Conservation (phyloP, 495 filamentous ascomycete species). For the Polyplosphaeria fusca region DNA sequence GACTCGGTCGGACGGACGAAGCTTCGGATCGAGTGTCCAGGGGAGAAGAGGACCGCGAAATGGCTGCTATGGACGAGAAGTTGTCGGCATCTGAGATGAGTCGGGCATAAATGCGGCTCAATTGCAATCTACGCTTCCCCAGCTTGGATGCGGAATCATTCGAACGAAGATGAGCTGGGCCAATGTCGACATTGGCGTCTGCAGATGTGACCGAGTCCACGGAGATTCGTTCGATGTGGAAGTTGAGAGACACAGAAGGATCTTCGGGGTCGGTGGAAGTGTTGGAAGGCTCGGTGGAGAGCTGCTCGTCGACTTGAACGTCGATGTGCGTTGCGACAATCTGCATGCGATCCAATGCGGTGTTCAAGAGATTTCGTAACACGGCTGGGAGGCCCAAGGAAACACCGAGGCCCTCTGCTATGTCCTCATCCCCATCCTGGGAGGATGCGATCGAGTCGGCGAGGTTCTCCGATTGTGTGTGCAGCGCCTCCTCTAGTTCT, state of each 20-base stretch:
- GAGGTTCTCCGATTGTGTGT: slow-evolving; percentile 63
- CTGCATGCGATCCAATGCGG: slow-evolving; percentile 75
- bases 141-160: neutral
- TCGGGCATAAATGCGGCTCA: slow-evolving; percentile 30
- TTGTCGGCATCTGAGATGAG: slow-evolving; percentile 31
- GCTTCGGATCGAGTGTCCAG: slow-evolving; percentile 26
- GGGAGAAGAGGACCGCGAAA: slow-evolving; percentile 25
- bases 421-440: slow-evolving; percentile 62
- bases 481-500: slow-evolving; percentile 72
- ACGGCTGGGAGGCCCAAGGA: slow-evolving; percentile 73
- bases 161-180: neutral
- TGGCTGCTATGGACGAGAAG: slow-evolving; percentile 25
- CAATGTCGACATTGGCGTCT: slow-evolving; percentile 18
- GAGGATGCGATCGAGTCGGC: slow-evolving; percentile 44
- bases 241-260: slow-evolving; percentile 24
- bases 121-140: slow-evolving; percentile 28
- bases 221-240: slow-evolving; percentile 25
- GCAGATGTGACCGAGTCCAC: slow-evolving; percentile 26
- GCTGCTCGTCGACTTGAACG: slow-evolving; percentile 40
- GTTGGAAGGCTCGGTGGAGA: slow-evolving; percentile 3
- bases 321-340: slow-evolving; percentile 60
- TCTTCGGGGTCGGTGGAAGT: slow-evolving; percentile 7
- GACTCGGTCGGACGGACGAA: slow-evolving; percentile 9
- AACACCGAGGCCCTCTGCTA: slow-evolving; percentile 68
- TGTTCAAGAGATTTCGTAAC: slow-evolving; percentile 76